Evolutionary conservation across 352 stramenopile species (phyloP).

Genomic region (Pythium vanterpoolii): DNA sequence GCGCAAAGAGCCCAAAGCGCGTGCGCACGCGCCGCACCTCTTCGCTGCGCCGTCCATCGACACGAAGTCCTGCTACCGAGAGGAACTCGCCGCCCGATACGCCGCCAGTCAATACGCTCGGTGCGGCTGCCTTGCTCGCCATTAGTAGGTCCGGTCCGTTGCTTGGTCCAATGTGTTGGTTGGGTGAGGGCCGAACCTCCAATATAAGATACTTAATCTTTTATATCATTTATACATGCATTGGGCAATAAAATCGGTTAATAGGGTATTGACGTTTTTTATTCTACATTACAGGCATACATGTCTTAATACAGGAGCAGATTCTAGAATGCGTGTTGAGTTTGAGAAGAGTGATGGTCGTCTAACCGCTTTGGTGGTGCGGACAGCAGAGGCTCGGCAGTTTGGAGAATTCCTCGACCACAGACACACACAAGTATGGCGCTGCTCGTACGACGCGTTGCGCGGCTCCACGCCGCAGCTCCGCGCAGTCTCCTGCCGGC

Average conservation of each 20-base stretch:
- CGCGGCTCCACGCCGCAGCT: neutral
- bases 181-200: constrained; percentile 2
- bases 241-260: neutral
- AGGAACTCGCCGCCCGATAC: constrained; percentile 71
- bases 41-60: constrained; percentile 79
- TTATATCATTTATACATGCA: neutral
- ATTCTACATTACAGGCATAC: neutral
- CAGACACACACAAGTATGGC: neutral
- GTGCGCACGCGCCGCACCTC: constrained; percentile 83
- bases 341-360: neutral
- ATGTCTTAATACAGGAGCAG: neutral
- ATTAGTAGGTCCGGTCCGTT: constrained; percentile 23
- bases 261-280: neutral
- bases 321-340: neutral
- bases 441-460: constrained; percentile 6
- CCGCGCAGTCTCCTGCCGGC: constrained; percentile 6
- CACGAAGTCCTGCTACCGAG: constrained; percentile 76
- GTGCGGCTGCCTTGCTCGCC: constrained; percentile 57
- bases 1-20: constrained; percentile 81
- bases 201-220: neutral
- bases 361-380: constrained; percentile 5
- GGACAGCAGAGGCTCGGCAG: neutral
- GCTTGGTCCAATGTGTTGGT: neutral
- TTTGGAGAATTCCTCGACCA: neutral
- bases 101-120: constrained; percentile 51